phyloP scores from a whole-genome alignment of 2,329 filamentous ascomycete genomes.

The Fusarium dimerum region DNA sequence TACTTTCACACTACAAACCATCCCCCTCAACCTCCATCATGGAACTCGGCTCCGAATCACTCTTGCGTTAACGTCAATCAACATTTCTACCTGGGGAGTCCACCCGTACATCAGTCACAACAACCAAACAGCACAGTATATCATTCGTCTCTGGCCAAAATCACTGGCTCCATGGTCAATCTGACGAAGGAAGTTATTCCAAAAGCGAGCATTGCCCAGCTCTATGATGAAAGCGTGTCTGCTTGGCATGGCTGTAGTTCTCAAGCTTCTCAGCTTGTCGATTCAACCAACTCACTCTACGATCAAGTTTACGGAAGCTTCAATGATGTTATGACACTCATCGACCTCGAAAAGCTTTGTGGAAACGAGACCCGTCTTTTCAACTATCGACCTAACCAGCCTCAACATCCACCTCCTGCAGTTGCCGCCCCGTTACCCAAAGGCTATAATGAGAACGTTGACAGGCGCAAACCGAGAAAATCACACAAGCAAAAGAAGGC shows the following conservation, averaged over 20 bases:
- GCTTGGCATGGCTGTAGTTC: conserved; percentile 40
- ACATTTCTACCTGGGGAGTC: conserved; percentile 46
- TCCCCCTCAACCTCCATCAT: conserved; percentile 24
- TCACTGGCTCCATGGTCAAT: conserved; percentile 44
- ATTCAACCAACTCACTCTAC: conserved; percentile 50
- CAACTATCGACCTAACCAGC: conserved; percentile 34
- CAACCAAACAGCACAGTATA: conserved; percentile 15
- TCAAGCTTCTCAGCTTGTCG: conserved; percentile 41
- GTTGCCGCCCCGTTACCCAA: not conserved
- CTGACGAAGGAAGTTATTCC: conserved; percentile 44
- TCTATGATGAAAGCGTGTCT: conserved; percentile 46
- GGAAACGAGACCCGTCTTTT: conserved; percentile 59
- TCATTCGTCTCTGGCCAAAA: conserved; percentile 32
- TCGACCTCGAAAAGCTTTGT: conserved; percentile 62
- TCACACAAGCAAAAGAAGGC: conserved; percentile 18
- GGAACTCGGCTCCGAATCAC: conserved; percentile 25
- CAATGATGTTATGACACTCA: conserved; percentile 68
- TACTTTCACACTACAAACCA: conserved; percentile 25
- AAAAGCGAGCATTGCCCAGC: conserved; percentile 23
- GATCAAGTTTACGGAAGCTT: conserved; percentile 65
- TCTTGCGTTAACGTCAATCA: conserved; percentile 53
- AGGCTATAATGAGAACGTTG: conserved; percentile 6
- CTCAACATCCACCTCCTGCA: not conserved
- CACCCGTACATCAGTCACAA: conserved; percentile 2
- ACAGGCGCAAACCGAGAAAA: conserved; percentile 13